These are phyloP conservation scores for Corymbia citriodora DNA, from an alignment of 441 rosid genomes.

Conservation along the genomic window DNA sequence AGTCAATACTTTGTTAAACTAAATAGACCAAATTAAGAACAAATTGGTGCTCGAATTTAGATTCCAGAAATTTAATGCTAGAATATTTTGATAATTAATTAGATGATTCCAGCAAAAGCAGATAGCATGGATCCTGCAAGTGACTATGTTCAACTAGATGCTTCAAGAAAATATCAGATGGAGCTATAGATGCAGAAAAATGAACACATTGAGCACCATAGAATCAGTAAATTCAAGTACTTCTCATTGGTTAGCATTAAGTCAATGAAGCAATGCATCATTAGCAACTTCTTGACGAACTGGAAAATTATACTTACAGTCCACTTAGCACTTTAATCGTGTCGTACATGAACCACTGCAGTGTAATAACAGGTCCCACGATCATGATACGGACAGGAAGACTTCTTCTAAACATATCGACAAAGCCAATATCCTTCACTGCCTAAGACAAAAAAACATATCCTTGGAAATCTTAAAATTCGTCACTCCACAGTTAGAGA, in stretches of 20 bases:
- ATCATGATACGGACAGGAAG: conserved; percentile 57
- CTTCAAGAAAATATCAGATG: not conserved
- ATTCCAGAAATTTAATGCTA: not conserved
- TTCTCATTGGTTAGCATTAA: not conserved
- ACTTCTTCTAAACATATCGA: conserved; percentile 53
- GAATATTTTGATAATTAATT: not conserved
- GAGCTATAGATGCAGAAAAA: not conserved
- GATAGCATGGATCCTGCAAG: not conserved
- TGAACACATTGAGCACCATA: not conserved
- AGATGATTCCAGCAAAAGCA: not conserved
- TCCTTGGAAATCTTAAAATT: not conserved
- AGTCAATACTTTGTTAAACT: not conserved
- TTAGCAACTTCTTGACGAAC: not conserved
- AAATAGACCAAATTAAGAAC: not conserved
- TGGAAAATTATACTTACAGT: conserved; percentile 40
- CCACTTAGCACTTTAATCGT: conserved; percentile 50
- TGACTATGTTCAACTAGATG: not conserved
- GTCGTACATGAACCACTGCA: conserved; percentile 69
- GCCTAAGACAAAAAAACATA: conserved; percentile 24
- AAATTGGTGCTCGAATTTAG: not conserved
- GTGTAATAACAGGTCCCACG: conserved; percentile 51
- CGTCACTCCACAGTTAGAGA: not conserved
- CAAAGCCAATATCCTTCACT: conserved; percentile 46
- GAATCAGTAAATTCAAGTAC: not conserved
- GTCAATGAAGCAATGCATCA: not conserved